Evolutionary conservation across 2,329 filamentous ascomycete genomes (phyloP), one percentile per base, ranked within the genome.

Genomic region (Neophaeococcomyces aloes): DNA sequence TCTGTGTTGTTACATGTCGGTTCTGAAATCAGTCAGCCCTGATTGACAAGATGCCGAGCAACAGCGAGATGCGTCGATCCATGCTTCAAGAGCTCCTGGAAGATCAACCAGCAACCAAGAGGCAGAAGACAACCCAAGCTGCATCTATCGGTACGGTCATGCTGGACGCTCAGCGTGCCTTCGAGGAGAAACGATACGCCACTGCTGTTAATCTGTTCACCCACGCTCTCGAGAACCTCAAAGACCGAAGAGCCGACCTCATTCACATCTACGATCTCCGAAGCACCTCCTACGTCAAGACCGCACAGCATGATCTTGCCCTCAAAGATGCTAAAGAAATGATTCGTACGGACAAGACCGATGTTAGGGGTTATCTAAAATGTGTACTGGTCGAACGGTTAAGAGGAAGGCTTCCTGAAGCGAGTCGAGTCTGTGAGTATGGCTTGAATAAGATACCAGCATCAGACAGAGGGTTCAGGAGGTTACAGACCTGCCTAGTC

Each of bases 331-430:
- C 71, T n/a, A 70, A 70, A 48, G 62, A 64, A 15, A 76, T 77
- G 63, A 75, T 80, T 44, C 68, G 68, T 44, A 50, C 64, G 13
- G 59, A 70, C 36, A 67, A 66, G 43, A 61, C 64, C 17, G 69
- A 76, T 57, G 65, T 71, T n/a, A 68, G 68, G 57, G 76, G 75
- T 7, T 79, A 79, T 55, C 56, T 79, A 21, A 70, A 75, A 42
- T 71, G 71, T 19, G 74, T 68, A 2, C 70, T 69, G 45, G 56
- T 66, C 4, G 61, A 69, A 19, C 50, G 62, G 8, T 48, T 65
- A 46, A 68, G 71, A 60, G 63, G 66, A 8, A 76, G 73, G 53
- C 57, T 61, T 2, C 65, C 69, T n/a, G 68, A 67, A 18, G 77
- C 77, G 4, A 53, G 75, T 10, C 66, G 70, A 8, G 68, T 78